Base-by-base conservation (phyloP, 371 early-diverging fungal species). In the Lichtheimia hyalospora region DNA sequence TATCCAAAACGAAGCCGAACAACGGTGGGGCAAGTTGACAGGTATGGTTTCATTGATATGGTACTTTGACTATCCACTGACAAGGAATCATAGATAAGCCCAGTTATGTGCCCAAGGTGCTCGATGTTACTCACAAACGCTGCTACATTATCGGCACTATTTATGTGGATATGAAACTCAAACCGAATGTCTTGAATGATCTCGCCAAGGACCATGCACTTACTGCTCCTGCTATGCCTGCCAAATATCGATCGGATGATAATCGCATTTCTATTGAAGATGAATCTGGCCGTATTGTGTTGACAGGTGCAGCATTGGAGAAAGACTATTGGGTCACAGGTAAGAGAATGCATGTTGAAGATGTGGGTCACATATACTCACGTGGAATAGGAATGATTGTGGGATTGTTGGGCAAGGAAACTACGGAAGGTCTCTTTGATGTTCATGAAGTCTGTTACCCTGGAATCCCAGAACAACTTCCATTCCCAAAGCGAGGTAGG, bases 101-200 rank as follows among this genome's bases (percentile, higher is more conserved):
- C 1, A 56, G 63, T 43, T 80, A 79, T 64, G 86, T 89, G 13
- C 63, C 77, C 15, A 86, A 86, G 50, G 83, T 91, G 16, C 74
- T 93, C 23, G 91, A 93, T 64, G 82, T 92, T 13, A 74, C 81
- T 1, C 83, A 78, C 1, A 70, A 79, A 62, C 59, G 84, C 16
- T 90, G 88, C 53, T 94, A 81, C 62, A 75, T 95, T 23, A 69
- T 93, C 23, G 97, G 96, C 15, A 95, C 96, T 0, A 67, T 96
- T 14, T 96, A 90, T 69, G 72, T 91, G 27, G 95, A 96, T 14
- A 88, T 93, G 86, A 73, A 82, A 3, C 60, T 83, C 28, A 96
- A 95, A 64, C 96, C 97, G 15, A 93, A 91, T 67, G 89, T 96
- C 52, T 77, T 97, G 62, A 84, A 91, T 34, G 91, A 94, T 59